Evolutionary conservation across 2,329 filamentous ascomycete genomes (phyloP), one percentile per base, ranked within the genome.

Genomic region (Botryotinia narcissicola): DNA sequence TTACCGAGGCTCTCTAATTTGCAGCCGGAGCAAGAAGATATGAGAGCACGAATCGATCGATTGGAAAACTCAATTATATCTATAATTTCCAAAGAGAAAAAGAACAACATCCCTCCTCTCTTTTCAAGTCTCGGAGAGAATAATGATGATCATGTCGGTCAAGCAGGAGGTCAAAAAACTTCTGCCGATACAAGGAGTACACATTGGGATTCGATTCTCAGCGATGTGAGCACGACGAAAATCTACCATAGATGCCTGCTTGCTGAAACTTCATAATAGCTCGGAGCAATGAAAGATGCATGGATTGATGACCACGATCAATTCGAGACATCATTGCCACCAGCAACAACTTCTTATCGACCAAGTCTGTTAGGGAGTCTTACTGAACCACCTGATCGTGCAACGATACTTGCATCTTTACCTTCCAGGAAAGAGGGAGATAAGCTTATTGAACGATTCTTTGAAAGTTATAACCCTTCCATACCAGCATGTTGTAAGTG

Each of bases 131-230:
- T 29, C 6, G 51, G 25, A 29, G 6, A 54, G 18, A 42, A 40
- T 40, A 54, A 44, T 48, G 68, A 70, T 40, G 59, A 71, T 12
- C 29, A 62, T 29, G 46, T 40, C 18, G 48, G 44, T 18, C 61
- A 73, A 67, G 67, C 75, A 68, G 73, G 75, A 25, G 75, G 73
- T 44, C 76, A 72, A 71, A 74, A 60, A 35, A 73, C 76, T 29
- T 74, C 57, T 61, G 64, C 70, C 61, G 77, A 75, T 72, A 73
- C 75, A n/a, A 74, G 87, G 6, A 86, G 86, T 18, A 89, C 87
- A 61, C 87, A 89, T 75, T 88, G 87, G 75, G 86, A 88, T 84
- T 86, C 87, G 5, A 88, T 89, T 79, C 79, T 89, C 20, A 86
- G 89, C 76, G 87, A 89, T 81, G 87, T 88, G 76, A 83, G 86